Evolutionary conservation across 73 alveolate species (phyloP).

Genomic region (Urostyla sp.): DNA sequence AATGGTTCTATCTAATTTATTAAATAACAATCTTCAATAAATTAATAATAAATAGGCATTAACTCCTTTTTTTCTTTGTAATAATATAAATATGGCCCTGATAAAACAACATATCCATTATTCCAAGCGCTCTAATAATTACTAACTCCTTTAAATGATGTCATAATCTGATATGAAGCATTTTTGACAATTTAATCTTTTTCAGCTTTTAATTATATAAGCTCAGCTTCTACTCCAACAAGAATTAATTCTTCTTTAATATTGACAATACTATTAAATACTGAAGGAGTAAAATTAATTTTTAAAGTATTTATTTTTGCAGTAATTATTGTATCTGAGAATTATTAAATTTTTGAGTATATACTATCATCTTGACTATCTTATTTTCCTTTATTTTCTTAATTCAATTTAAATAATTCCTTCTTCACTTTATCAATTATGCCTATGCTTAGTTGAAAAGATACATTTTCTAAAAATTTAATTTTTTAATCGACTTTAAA

Average conservation of each 20-base stretch:
- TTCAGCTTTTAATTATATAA: not conserved
- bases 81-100: slow-evolving; percentile 63
- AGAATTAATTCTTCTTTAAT: slow-evolving; percentile 2
- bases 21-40: slow-evolving; percentile 23
- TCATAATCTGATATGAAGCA: not conserved
- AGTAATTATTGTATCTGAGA: not conserved
- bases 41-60: slow-evolving; percentile 46
- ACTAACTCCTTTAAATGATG: slow-evolving; percentile 1
- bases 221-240: slow-evolving; percentile 35
- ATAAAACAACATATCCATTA: slow-evolving; percentile 5
- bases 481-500: not conserved
- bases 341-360: no score
- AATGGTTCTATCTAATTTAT: not conserved
- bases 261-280: slow-evolving; percentile 44
- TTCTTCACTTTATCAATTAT: slow-evolving; percentile 41
- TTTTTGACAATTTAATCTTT: slow-evolving; percentile 19
- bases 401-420: not conserved
- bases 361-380: not conserved
- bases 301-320: slow-evolving; percentile 1
- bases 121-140: slow-evolving; percentile 19
- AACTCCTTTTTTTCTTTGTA: slow-evolving; percentile 54
- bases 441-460: slow-evolving; percentile 1
- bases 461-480: slow-evolving; percentile 35
- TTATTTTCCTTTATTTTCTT: not conserved
- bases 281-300: slow-evolving; percentile 41